These are phyloP conservation scores for Salicornia ramosissima DNA, from an alignment of 148 eudicot genomes.

Conservation along the genomic window DNA sequence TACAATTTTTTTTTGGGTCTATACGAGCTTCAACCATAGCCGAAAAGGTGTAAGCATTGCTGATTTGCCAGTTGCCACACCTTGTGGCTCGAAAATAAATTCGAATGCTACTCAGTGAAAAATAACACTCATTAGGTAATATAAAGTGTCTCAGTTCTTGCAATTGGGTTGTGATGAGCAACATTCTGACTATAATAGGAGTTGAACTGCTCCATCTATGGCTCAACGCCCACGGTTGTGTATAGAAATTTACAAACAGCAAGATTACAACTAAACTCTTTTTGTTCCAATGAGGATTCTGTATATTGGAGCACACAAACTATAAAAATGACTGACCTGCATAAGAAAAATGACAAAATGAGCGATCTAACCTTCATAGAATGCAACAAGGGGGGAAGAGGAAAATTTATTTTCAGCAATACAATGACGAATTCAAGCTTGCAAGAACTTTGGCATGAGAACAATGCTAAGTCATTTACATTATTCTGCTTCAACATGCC, in stretches of 20 bases:
- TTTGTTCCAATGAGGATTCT: constrained; percentile 2
- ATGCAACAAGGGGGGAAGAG: neutral
- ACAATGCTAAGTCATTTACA: neutral
- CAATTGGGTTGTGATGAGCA: neutral
- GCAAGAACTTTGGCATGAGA: neutral
- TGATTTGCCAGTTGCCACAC: neutral
- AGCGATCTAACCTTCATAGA: neutral
- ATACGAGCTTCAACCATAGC: neutral
- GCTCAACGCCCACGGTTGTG: neutral
- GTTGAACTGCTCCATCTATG: neutral
- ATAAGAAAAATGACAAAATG: neutral
- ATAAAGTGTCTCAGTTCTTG: neutral
- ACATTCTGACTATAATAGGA: constrained; percentile 7
- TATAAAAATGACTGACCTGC: constrained; percentile 17
- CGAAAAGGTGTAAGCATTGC: neutral
- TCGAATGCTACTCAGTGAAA: neutral
- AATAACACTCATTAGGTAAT: neutral
- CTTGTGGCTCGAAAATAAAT: constrained; percentile 4
- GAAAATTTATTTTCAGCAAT: neutral
- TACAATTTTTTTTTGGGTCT: neutral
- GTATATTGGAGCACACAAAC: neutral
- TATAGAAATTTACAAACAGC: constrained; percentile 4
- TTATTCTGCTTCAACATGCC: neutral
- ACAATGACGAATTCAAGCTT: too few relatives aligned
- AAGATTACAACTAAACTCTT: constrained; percentile 1